Base-by-base conservation (phyloP, 2,329 filamentous ascomycete genomes). In the Fusarium solani-melongenae region DNA sequence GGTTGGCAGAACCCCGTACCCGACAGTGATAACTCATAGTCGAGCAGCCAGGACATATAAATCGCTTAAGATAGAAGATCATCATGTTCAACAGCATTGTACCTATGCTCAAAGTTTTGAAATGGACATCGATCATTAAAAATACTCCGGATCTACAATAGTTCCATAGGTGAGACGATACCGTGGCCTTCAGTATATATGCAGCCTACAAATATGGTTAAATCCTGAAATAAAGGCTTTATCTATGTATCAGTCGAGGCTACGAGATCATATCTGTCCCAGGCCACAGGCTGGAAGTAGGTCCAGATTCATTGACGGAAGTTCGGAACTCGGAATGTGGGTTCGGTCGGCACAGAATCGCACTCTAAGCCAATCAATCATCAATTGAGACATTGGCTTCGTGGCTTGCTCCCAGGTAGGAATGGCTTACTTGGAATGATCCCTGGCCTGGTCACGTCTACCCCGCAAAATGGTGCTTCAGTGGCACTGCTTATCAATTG, bases 161-260 rank as follows among this genome's bases (percentile, higher is more conserved):
- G 9, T 36, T 8, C n/a, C 17, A n/a, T n/a, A 2, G 15, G 11
- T n/a, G 9, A n/a, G 17, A 39, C 3, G 9, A 3, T 39, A 4
- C 5, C 5, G 5, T 12, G 6, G 38, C 10, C 5, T 11, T 10
- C 2, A 39, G 82, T 53, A 83, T 8, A 82, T 56, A 77, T 82
- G 6, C 77, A 81, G 36, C 68, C 69, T 20, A 75, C 78, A 67
- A 64, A 0, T 59, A 82, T 10, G 49, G 38, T n/a, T 51, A 57
- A 73, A 65, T n/a, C 77, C 79, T 46, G 69, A 72, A 0, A 44
- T 68, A 22, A 79, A 78, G 64, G 76, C 78, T 3, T 17, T 77
- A 0, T 82, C 80, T 46, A 76, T 82, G 39, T 73, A 49, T 79
- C 78, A 1, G 80, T 82, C 34, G 79, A 82, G 4, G 79, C 78